These are phyloP conservation scores for Cochlearia excelsa DNA, from an alignment of 345 rosid genomes.

Conservation along the genomic window DNA sequence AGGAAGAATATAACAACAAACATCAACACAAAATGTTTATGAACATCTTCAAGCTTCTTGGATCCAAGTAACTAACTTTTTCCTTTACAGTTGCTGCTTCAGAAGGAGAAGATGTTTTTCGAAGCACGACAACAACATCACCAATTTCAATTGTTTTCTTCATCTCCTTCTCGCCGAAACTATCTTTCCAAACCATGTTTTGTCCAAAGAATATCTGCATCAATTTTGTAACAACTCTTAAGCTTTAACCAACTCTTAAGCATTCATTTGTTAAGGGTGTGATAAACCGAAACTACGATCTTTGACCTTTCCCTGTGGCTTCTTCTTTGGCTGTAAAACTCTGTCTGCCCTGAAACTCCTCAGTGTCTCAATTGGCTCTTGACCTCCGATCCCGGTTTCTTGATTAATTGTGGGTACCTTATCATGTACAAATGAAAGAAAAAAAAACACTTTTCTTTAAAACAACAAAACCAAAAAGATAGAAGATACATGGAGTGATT, in stretches of 20 bases:
- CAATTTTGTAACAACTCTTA: neutral
- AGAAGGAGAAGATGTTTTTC: constrained; percentile 54
- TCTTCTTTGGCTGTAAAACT: constrained; percentile 59
- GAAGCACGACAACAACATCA: constrained; percentile 55
- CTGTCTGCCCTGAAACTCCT: constrained; percentile 58
- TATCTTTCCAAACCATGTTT: constrained; percentile 69
- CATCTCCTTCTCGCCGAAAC: constrained; percentile 20
- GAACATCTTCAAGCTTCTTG: neutral
- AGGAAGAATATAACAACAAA: no score
- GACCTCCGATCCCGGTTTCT: constrained; percentile 54
- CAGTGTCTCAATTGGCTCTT: constrained; percentile 68
- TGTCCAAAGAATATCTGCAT: constrained; percentile 72
- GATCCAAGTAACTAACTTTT: neutral
- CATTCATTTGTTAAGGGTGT: constrained; percentile 10
- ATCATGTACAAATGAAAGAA: neutral
- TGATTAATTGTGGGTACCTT: constrained; percentile 75
- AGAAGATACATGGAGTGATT: neutral
- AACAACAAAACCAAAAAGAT: neutral
- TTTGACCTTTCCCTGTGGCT: constrained; percentile 68
- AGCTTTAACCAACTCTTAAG: neutral
- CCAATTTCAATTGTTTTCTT: constrained; percentile 57
- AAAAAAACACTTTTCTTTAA: neutral
- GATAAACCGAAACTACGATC: neutral
- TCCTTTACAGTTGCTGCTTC: constrained; percentile 63
- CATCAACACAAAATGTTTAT: neutral